These are phyloP conservation scores for Neolecta irregularis DNA, from an alignment of 1,139 yeast species.

Conservation along the genomic window DNA sequence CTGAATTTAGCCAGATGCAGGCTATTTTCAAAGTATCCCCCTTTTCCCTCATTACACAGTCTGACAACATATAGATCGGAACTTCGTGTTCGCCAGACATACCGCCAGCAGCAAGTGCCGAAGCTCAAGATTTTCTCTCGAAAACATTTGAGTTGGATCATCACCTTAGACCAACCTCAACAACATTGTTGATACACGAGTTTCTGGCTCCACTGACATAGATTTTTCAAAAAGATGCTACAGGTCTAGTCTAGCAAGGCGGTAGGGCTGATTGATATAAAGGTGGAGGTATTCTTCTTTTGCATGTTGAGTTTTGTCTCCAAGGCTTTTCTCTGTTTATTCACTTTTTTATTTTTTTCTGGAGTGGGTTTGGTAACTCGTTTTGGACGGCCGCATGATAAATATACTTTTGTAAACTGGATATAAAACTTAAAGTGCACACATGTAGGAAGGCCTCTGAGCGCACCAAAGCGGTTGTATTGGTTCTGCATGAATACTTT, in stretches of 20 bases:
- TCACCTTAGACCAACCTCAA: slow-evolving; percentile 56
- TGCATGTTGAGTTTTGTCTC: too few species aligned
- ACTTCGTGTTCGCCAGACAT: slow-evolving; percentile 60
- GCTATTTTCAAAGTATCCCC: slow-evolving; percentile 51
- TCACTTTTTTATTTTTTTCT: too few species aligned
- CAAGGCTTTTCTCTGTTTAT: too few species aligned
- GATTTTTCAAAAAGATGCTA: too few species aligned
- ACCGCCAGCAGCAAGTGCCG: slow-evolving; percentile 61
- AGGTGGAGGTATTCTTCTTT: too few species aligned
- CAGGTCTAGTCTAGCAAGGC: too few species aligned
- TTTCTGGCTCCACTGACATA: slow-evolving; percentile 34
- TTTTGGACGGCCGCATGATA: too few species aligned
- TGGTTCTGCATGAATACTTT: slow-evolving; percentile 6
- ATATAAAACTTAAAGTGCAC: too few species aligned
- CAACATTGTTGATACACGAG: slow-evolving; percentile 47
- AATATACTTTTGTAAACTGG: too few species aligned
- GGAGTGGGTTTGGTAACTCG: too few species aligned
- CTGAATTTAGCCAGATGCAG: slow-evolving; percentile 88
- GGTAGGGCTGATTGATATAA: too few species aligned
- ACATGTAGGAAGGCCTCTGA: too few species aligned
- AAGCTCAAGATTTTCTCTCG: slow-evolving; percentile 49
- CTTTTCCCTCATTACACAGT: neutral
- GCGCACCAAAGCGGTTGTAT: slow-evolving; percentile 9
- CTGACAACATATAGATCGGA: slow-evolving; percentile 37
- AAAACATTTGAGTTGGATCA: slow-evolving; percentile 64